Percentiles rank a stretch among this genome's conserved stretches.
phyloP scores from a whole-genome alignment of 73 alveolate species.

The Tetrahymena elliotti region DNA sequence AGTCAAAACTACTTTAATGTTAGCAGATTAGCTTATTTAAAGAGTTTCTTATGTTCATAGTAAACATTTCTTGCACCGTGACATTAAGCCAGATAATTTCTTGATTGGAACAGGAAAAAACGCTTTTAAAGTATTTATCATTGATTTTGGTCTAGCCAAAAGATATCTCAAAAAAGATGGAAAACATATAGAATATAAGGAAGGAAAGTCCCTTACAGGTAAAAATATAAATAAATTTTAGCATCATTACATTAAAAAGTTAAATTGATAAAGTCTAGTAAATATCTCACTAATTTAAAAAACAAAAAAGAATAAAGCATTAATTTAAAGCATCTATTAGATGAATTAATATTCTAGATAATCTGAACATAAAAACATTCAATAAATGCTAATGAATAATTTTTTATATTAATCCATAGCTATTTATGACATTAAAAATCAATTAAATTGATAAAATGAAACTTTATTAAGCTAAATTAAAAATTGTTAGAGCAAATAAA shows the following conservation, averaged over 20 bases:
- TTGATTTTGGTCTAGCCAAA: constrained; percentile 81
- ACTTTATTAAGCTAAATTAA: too few species aligned
- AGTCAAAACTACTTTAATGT: constrained; percentile 48
- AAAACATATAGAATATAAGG: constrained; percentile 43
- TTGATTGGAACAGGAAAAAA: constrained; percentile 64
- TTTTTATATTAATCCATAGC: not conserved
- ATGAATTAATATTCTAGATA: not conserved
- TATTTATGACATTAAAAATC: too few species aligned
- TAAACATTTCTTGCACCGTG: constrained; percentile 61
- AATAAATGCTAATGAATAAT: not conserved
- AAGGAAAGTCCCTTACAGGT: constrained; percentile 49
- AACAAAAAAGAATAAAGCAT: not conserved
- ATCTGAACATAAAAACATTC: too few species aligned
- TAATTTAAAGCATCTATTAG: not conserved
- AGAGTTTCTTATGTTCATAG: constrained; percentile 74
- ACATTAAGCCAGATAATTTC: constrained; percentile 76
- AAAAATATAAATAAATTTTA: not conserved
- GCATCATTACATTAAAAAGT: not conserved
- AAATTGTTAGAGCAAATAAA: too few species aligned
- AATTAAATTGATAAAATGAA: too few species aligned
- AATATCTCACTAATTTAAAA: not conserved
- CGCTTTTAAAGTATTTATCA: constrained; percentile 56
- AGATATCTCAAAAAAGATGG: constrained; percentile 54
- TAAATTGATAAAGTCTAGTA: not conserved
- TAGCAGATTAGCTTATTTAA: constrained; percentile 53